Percentiles rank a stretch among this genome's conserved stretches.
These are phyloP conservation scores for Crithidia thermophila DNA, from an alignment of 208 protist species.

Conservation along the genomic window DNA sequence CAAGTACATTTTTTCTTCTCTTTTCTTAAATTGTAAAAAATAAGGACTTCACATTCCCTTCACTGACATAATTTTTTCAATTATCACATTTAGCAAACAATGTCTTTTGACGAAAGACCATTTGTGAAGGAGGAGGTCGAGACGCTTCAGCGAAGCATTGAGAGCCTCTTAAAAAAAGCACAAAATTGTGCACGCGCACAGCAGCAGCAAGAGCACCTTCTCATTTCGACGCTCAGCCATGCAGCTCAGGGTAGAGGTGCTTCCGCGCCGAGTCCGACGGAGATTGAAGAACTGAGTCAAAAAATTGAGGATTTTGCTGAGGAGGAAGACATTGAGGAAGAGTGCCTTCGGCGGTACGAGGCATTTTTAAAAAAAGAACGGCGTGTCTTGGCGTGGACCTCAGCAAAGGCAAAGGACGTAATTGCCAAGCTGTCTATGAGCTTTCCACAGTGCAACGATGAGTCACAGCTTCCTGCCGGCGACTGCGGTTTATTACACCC, in stretches of 20 bases:
- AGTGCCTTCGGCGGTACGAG: constrained; percentile 16
- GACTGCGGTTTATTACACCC: no score
- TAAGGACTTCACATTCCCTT: background rate
- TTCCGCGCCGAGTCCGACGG: background rate
- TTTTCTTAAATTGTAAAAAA: background rate
- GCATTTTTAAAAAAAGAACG: background rate
- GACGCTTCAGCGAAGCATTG: no score
- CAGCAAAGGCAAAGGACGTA: background rate
- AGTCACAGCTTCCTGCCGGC: no score
- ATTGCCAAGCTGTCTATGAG: background rate
- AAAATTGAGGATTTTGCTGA: constrained; percentile 7
- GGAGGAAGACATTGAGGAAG: constrained; percentile 19
- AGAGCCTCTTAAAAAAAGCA: no score
- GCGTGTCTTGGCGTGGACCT: background rate
- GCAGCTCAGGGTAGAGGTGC: no score
- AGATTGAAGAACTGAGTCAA: constrained; percentile 5
- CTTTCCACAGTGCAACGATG: background rate
- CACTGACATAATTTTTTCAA: background rate
- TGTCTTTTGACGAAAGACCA: no score
- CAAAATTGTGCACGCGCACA: no score
- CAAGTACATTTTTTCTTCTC: background rate
- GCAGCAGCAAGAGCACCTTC: no score
- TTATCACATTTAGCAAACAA: no score
- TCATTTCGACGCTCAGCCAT: no score
- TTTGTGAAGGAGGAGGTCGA: no score